Base-by-base conservation (phyloP, 768 basidiomycete genomes). In the Leccinellum albellum region DNA sequence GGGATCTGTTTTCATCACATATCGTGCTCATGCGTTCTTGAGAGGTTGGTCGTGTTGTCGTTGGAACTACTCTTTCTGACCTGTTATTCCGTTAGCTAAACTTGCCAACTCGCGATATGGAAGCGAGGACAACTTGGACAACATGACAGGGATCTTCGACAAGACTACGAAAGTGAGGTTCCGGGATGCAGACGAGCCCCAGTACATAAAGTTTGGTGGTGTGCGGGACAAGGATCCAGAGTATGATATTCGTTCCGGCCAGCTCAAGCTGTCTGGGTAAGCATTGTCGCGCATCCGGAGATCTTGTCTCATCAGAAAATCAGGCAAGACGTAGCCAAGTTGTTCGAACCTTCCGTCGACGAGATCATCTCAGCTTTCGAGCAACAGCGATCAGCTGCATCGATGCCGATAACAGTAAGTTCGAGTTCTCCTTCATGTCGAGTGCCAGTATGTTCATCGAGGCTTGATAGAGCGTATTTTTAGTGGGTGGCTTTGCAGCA, bases 191-290 rank as follows among this genome's bases (percentile, higher is more conserved):
- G 57, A 65, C 10, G 71, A 74, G 15, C 66, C 75, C 0, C 73
- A 70, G n/a, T 79, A 71, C 57, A 70, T 68, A 48, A 77, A 64
- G 37, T 76, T 79, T 31, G 77, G 78, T 17, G 65, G 61, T 1
- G 56, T 65, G 24, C 61, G 71, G 6, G 72, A 74, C 60, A 71
- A 65, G 37, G 77, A 79, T 49, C 65, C 64, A 0, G 59, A 67
- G 40, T 66, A 69, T 46, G 72, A 71, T 9, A 75, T 78, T 26
- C 64, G 67, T 15, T 66, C 66, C 15, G 77, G 77, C 1, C 71
- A 74, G 48, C 62, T 78, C n/a, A 70, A 66, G 33, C 47, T 78
- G 6, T 51, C 68, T 8, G 75, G 75, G 75, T 74, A 33, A 13
- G 73, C 20, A 45, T 33, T 4, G 57, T 78, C 10, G 67, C 68